These are phyloP conservation scores for Cymbopogon citratus DNA, from an alignment of 176 grass and related monocot genomes.

Conservation along the genomic window DNA sequence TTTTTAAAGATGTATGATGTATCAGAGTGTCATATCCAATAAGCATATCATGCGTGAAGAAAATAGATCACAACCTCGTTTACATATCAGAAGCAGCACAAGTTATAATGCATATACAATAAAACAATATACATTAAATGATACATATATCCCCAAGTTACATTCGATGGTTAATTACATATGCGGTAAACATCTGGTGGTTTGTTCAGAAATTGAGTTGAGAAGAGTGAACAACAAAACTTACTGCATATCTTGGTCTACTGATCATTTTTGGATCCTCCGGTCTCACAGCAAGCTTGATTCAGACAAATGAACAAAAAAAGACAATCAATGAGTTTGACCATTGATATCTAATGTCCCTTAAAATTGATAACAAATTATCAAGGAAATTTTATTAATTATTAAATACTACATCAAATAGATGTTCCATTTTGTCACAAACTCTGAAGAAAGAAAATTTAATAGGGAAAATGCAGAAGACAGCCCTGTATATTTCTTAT, in stretches of 20 bases:
- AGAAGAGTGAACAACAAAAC: conserved; percentile 9
- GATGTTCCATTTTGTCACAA: not conserved
- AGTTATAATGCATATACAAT: not conserved
- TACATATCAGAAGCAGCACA: not conserved
- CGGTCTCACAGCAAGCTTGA: conserved; percentile 49
- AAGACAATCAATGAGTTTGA: conserved; percentile 28
- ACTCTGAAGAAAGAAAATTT: not conserved
- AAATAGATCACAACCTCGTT: not conserved
- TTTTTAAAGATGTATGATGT: not conserved
- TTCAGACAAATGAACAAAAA: conserved; percentile 22
- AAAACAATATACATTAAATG: not conserved
- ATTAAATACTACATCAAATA: not conserved
- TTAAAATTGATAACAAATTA: not conserved
- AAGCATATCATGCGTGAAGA: not conserved
- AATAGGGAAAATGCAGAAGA: not conserved
- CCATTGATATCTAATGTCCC: not conserved
- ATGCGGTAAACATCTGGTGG: not conserved
- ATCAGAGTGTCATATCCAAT: not conserved
- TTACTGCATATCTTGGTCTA: conserved; percentile 64
- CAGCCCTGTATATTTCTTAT: not conserved
- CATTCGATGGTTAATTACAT: not conserved
- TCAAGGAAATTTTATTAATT: not conserved
- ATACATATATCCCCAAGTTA: not conserved
- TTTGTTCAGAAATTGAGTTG: not conserved
- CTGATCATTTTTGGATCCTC: conserved; percentile 32